Percentiles rank a stretch among this genome's conserved stretches.
phyloP scores from a whole-genome alignment of 345 rosid genomes.

The Melastoma malabathricum region DNA sequence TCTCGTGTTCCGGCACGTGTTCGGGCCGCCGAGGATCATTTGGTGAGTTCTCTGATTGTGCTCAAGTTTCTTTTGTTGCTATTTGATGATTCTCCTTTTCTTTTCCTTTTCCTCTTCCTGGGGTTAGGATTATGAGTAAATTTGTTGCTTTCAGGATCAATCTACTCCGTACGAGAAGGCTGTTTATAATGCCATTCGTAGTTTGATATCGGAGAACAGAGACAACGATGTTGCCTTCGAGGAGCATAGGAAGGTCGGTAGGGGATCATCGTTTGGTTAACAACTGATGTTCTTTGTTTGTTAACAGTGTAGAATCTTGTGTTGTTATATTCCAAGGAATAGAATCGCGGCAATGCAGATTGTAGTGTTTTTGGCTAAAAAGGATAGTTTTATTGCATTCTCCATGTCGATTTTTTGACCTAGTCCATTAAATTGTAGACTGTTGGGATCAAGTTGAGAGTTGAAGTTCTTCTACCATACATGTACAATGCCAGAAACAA shows the following conservation, averaged over 20 bases:
- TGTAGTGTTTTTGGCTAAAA: too few relatives aligned
- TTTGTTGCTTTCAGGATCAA: conserved; percentile 31
- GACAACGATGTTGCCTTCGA: conserved; percentile 62
- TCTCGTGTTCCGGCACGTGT: conserved; percentile 21
- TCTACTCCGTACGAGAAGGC: conserved; percentile 69
- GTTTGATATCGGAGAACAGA: conserved; percentile 40
- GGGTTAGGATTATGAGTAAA: background rate
- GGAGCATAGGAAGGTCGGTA: conserved; percentile 45
- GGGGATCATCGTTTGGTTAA: too few relatives aligned
- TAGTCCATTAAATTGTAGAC: background rate
- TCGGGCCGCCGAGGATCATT: conserved; percentile 44
- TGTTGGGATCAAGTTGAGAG: background rate
- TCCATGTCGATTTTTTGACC: background rate
- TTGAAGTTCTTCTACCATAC: background rate
- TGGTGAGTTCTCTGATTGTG: conserved; percentile 24
- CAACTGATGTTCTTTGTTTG: background rate
- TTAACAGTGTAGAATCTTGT: background rate
- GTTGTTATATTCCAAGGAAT: too few relatives aligned
- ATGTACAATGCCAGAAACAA: background rate
- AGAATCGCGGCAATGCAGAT: too few relatives aligned
- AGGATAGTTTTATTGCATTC: too few relatives aligned
- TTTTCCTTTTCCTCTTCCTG: background rate
- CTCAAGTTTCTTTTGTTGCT: too few relatives aligned
- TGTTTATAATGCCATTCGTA: conserved; percentile 40
- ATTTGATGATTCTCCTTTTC: background rate